Base-by-base conservation (phyloP, 495 filamentous ascomycete genomes). In the Penicillium herquei region DNA sequence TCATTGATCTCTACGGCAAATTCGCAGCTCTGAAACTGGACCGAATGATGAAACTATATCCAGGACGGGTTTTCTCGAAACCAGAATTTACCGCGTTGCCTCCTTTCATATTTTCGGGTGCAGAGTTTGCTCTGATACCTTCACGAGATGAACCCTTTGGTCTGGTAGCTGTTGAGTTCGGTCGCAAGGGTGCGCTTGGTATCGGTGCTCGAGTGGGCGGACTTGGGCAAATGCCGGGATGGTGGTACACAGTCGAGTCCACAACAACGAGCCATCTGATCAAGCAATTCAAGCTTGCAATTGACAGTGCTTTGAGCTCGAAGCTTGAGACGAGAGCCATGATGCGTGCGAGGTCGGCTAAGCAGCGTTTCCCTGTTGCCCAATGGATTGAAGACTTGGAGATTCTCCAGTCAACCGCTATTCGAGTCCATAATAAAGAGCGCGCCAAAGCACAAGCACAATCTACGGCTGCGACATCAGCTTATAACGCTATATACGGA, bases 121-220 rank as follows among this genome's bases (percentile, higher is more conserved):
- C 88, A 14, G 88, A 92, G 48, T 91, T 92, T 56, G 87, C 88
- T 13, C 73, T 92, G 33, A 91, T 92, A 52, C 88, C 88, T 6
- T 89, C 86, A 14, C 83, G 88, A 54, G 88, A 92, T 57, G 88
- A 92, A 65, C 88, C 88, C 0, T 92, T 92, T 58, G 88, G 88
- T 31, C 70, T 92, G n/a, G 88, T 91, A 3, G 88, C 88, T 32
- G 88, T 91, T 42, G 88, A 91, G 63, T 91, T 91, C 59, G 88
- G 88, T 26, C 78, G 88, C 21, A 90, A 91, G 66, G 88, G 88
- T 40, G 88, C 88, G 12, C 76, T 91, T 13, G 87, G 88, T 49
- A 86, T 91, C 50, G 88, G 88, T 17, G 84, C 86, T 34, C 69
- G 79, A 47, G 79, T 82, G n/a, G 79, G 79, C 51, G 88, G 88